A percentile compares a stretch with the other conserved stretches of the same genome.
Evolutionary conservation across 2,329 filamentous ascomycete genomes (phyloP).

Genomic region (Aspergillus neoniger): DNA sequence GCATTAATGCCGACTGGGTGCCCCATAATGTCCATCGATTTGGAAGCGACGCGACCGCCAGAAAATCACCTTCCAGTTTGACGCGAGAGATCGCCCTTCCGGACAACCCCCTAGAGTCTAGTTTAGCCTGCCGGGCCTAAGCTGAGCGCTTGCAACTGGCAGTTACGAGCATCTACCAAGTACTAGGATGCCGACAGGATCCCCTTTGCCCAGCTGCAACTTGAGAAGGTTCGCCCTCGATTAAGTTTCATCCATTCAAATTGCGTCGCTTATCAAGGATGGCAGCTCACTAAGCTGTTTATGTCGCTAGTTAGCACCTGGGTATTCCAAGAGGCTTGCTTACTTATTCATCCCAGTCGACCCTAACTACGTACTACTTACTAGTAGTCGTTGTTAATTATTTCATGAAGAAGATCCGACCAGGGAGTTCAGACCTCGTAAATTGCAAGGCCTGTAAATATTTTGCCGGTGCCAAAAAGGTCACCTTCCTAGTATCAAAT

Average conservation of each 20-base stretch:
- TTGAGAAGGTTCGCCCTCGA: conserved; percentile 5
- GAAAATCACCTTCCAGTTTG: background rate
- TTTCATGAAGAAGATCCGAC: conserved; percentile 1
- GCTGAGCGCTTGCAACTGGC: background rate
- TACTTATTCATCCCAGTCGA: background rate
- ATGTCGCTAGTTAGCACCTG: background rate
- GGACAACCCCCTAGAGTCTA: background rate
- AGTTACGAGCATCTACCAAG: background rate
- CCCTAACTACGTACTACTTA: background rate
- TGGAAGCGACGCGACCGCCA: conserved; percentile 1
- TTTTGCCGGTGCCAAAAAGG: background rate
- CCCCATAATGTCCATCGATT: background rate
- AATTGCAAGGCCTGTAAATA: background rate
- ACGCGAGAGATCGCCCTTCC: background rate
- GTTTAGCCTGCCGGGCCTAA: background rate
- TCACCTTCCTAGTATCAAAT: background rate
- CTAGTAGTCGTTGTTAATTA: background rate
- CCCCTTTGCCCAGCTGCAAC: background rate
- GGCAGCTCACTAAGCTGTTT: conserved; percentile 6
- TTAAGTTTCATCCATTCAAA: conserved; percentile 8
- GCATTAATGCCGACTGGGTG: background rate
- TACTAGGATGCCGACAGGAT: background rate
- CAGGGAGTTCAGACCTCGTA: background rate
- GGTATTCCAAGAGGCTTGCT: too few species aligned
- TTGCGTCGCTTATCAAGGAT: conserved; percentile 8